Evolutionary conservation across 2,329 filamentous ascomycete species (phyloP), one percentile per base, ranked within the genome.

Genomic region (Aspergillus puulaauensis): DNA sequence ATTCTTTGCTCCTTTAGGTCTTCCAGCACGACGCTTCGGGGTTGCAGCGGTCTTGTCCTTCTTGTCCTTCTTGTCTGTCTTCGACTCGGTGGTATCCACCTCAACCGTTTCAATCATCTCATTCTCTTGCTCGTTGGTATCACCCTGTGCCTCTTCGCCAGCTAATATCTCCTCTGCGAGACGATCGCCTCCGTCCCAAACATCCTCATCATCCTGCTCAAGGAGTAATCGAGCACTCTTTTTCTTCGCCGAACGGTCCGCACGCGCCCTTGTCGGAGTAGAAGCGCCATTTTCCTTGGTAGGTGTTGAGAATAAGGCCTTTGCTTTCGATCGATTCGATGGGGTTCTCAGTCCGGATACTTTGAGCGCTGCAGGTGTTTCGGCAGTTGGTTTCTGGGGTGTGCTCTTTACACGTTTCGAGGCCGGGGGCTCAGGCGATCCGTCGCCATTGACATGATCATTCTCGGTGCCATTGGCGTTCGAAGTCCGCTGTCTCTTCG

Each of bases 141-240:
- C 63, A 35, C 64, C 65, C 15, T 58, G 61, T 8, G 66, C 68
- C n/a, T 70, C 70, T 17, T 78, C 76, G 2, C 73, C 75, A 9
- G 83, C 83, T 80, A 56, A 80, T 79, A 95, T 93, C 64, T 88
- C 83, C 53, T 87, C 80, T 2, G 86, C 88, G 27, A 95, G 78
- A 6, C 81, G 82, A 52, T 89, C 86, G 5, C 88, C 87, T 14
- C 86, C 88, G 47, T 85, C 84, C 66, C 90, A 77, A 15, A 75
- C 73, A 33, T 79, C 79, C 50, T 83, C 90, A 27, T 91, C 89
- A 47, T 92, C 86, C 44, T 87, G 86, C 68, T 93, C 86, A 39
- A 96, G 87, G 52, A 97, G 77, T 3, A 86, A 85, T 52, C 87
- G 83, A 21, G 89, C 90, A 71, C 90, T 96, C 80, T 96, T 97